phyloP scores from a whole-genome alignment of 1,139 yeast genomes.

The Lodderomyces pseudojiufengensis region DNA sequence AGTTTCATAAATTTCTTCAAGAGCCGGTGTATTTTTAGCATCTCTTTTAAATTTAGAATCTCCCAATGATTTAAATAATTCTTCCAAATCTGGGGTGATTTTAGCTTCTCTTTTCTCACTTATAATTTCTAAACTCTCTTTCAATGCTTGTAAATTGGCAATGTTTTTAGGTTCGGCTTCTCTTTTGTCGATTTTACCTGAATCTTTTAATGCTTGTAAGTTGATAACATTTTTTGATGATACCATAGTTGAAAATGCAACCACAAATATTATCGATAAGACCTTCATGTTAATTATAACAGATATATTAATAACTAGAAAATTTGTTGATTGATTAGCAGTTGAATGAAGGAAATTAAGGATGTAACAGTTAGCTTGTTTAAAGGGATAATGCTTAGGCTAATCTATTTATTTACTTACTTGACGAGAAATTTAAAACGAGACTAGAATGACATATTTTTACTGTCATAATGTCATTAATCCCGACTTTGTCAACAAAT shows the following conservation, averaged over 20 bases:
- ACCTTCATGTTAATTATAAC: conserved; percentile 11
- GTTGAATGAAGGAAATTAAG: no score
- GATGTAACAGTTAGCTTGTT: no score
- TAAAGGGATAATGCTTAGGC: no score
- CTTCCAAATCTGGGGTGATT: conserved; percentile 12
- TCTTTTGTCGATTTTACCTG: no score
- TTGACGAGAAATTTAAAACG: no score
- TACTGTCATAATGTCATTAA: no score
- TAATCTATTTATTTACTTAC: no score
- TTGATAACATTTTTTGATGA: conserved; percentile 16
- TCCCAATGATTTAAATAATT: conserved; percentile 2
- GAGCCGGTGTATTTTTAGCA: conserved; percentile 16
- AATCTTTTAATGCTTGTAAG: conserved; percentile 7
- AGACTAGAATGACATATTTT: no score
- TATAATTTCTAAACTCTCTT: conserved; percentile 3
- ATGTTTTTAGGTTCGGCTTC: conserved; percentile 22
- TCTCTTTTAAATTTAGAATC: conserved; percentile 14
- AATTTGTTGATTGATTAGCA: no score
- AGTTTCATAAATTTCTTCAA: background rate
- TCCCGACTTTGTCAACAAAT: no score
- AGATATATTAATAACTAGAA: no score
- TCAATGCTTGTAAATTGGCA: conserved; percentile 17
- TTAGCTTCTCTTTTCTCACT: conserved; percentile 17
- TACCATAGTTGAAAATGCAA: conserved; percentile 6
- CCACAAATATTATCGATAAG: conserved; percentile 4